Conservation (phyloP, 2,329 filamentous ascomycete species). For the Aureobasidium sp. region DNA sequence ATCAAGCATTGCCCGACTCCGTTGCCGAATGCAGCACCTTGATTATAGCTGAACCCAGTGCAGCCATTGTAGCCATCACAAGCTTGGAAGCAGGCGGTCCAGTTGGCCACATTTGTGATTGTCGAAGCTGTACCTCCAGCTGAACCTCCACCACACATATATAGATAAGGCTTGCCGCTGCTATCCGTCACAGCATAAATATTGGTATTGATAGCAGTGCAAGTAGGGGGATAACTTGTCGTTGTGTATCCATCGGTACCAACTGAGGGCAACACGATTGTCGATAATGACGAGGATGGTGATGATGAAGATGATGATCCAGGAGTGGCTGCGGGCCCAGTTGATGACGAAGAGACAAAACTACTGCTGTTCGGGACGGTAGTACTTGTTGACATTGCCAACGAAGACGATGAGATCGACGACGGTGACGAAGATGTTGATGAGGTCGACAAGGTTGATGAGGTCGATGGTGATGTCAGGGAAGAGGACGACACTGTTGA, state of each 20-base stretch:
- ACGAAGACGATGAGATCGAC: not conserved
- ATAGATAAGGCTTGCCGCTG: conserved; percentile 12
- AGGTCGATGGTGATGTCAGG: not conserved
- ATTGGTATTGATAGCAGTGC: conserved; percentile 16
- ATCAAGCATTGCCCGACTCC: conserved; percentile 21
- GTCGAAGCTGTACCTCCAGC: conserved; percentile 1
- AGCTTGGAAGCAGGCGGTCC: conserved; percentile 21
- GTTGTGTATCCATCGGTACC: conserved; percentile 16
- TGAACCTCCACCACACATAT: conserved; percentile 18
- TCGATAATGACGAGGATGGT: not conserved
- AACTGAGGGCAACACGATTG: not conserved
- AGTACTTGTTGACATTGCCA: not conserved
- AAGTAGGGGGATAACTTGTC: conserved; percentile 14
- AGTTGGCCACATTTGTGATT: conserved; percentile 5
- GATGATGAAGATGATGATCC: not conserved
- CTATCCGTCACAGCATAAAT: conserved; percentile 16
- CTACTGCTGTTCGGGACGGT: not conserved
- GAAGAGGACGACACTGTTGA: not conserved
- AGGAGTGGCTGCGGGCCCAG: not conserved
- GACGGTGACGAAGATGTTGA: not conserved
- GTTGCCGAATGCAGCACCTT: conserved; percentile 17
- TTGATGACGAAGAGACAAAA: not conserved
- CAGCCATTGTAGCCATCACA: conserved; percentile 21
- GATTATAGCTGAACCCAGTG: conserved; percentile 21
- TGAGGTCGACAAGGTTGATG: not conserved